Base-by-base conservation (phyloP, 257 asterid species). In the Gentiana macrophylla region DNA sequence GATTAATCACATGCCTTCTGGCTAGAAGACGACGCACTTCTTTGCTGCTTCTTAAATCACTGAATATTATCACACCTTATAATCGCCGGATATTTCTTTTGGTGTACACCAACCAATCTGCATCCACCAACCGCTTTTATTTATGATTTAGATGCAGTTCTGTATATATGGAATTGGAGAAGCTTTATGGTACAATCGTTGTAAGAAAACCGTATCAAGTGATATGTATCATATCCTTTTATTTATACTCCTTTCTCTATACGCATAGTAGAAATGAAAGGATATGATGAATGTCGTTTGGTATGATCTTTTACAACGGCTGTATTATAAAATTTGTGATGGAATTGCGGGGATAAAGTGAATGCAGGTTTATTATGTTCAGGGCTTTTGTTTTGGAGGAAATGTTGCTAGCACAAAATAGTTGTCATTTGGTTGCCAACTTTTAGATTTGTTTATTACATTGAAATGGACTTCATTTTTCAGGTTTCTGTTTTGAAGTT, bases 151-250 rank as follows among this genome's bases (percentile, higher is more conserved):
- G 52, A 57, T 61, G 53, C 63, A 56, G 75, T 80, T 70, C 69
- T 78, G 84, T 77, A 73, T 67, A 73, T 81, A 81, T 46, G 70
- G 77, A 77, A 67, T 68, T 63, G 74, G 71, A 63, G 63, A 24
- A 0, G 24, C 24, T 24, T 24, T 24, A 24, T 24, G 24, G 24
- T 24, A 24, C 24, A 24, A 24, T 24, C 24, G 24, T 24, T 24
- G 24, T 24, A 24, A 24, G 24, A 24, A 24, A 24, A 24, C 24
- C 24, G 1, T 24, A 24, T 24, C 24, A 24, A 24, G 24, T 24
- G 24, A 24, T 24, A 24, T 24, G 24, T 24, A 24, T 24, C 24
- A 24, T 24, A 24, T 24, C 24, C 24, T 24, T 24, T 24, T 24
- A 24, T 24, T 24, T 24, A 24, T 24, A 24, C 24, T 24, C 24